phyloP scores from a whole-genome alignment of 352 stramenopile genomes.

The Pythium grandisporangium region DNA sequence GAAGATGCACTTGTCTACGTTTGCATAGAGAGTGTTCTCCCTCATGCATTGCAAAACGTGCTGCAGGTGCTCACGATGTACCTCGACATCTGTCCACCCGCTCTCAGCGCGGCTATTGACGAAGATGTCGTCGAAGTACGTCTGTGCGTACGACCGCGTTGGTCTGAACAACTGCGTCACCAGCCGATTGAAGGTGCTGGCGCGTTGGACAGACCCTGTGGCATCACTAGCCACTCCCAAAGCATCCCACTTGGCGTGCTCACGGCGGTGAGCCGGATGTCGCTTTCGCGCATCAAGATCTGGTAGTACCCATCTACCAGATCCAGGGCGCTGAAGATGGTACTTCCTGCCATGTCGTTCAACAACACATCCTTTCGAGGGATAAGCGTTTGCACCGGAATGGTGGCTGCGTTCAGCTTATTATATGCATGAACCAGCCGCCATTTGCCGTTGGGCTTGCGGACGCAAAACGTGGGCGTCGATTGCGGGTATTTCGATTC shows the following conservation, averaged over 20 bases:
- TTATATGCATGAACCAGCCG: constrained; percentile 19
- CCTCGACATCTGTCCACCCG: constrained; percentile 6
- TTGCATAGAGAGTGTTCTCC: constrained; percentile 12
- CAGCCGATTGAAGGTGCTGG: constrained; percentile 15
- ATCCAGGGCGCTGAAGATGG: constrained; percentile 12
- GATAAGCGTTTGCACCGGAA: too few species aligned
- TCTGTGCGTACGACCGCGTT: constrained; percentile 4
- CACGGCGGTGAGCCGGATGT: constrained; percentile 12
- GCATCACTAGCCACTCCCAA: constrained; percentile 16
- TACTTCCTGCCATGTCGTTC: constrained; percentile 10
- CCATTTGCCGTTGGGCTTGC: constrained; percentile 14
- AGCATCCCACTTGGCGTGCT: constrained; percentile 14
- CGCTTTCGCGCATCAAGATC: constrained; percentile 13
- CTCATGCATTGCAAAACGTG: constrained; percentile 10
- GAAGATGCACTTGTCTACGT: constrained; percentile 20
- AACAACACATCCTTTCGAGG: constrained; percentile 16
- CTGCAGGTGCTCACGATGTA: constrained; percentile 7
- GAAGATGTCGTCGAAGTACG: constrained; percentile 23
- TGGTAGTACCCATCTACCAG: constrained; percentile 16
- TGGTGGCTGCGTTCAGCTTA: constrained; percentile 19
- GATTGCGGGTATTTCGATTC: not conserved
- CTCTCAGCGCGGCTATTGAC: constrained; percentile 10
- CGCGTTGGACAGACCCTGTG: constrained; percentile 12
- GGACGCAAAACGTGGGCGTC: constrained; percentile 10
- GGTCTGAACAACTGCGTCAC: constrained; percentile 8